Conservation (phyloP, 2,329 filamentous ascomycete species). For the Colletotrichum sansevieriae region DNA sequence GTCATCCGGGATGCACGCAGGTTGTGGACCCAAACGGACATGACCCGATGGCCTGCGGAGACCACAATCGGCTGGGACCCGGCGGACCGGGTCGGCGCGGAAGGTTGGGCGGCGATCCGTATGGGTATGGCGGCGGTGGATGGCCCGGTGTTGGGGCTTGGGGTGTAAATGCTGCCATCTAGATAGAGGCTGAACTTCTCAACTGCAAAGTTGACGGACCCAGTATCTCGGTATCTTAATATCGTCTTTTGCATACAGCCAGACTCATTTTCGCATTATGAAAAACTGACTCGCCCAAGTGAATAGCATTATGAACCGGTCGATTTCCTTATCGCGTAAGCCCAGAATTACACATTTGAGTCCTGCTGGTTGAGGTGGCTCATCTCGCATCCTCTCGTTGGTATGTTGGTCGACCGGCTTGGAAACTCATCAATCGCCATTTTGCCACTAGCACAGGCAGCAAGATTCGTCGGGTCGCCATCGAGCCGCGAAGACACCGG, state of each 20-base stretch:
- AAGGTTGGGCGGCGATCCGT: slow-evolving; percentile 9
- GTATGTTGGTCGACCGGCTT: not conserved
- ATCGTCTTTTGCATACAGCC: no score
- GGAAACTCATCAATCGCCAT: not conserved
- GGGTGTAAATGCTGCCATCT: slow-evolving; percentile 34
- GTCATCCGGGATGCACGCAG: slow-evolving; percentile 23
- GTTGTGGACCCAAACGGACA: slow-evolving; percentile 17
- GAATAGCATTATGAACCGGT: no score
- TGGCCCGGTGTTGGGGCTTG: slow-evolving; percentile 29
- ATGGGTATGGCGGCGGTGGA: slow-evolving; percentile 16
- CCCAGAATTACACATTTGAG: not conserved
- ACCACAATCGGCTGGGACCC: slow-evolving; percentile 22
- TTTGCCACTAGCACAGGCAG: not conserved
- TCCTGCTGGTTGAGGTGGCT: not conserved
- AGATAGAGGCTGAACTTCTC: not conserved
- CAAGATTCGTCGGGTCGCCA: not conserved
- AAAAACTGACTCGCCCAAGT: no score
- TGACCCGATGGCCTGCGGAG: slow-evolving; percentile 30
- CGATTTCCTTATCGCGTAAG: not conserved
- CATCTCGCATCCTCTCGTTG: slow-evolving; percentile 1
- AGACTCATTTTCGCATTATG: no score
- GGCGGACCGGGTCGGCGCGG: slow-evolving; percentile 14
- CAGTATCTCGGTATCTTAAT: no score
- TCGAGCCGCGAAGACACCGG: not conserved
- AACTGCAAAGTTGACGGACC: not conserved